These are phyloP conservation scores for Zymoseptoria tritici DNA, from an alignment of 2,329 filamentous ascomycete species.

Conservation along the genomic window DNA sequence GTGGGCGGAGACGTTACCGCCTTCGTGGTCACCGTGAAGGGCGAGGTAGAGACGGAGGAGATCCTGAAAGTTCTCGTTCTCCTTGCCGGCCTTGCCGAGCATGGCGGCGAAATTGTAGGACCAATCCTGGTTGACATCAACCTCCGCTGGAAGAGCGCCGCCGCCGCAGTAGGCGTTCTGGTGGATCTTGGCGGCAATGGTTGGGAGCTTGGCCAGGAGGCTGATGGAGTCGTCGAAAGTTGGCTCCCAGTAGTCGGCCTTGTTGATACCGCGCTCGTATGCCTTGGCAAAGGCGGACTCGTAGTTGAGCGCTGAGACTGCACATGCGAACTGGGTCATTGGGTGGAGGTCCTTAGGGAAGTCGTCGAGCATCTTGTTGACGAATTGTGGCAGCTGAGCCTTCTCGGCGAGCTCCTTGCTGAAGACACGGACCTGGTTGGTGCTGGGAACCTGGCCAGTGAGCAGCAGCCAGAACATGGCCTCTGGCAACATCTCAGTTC, in stretches of 20 bases:
- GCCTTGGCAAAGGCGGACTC: conserved; percentile 88
- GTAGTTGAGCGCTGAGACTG: conserved; percentile 91
- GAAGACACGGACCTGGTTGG: conserved; percentile 70
- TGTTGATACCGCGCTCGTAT: conserved; percentile 84
- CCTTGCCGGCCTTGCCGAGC: conserved; percentile 79
- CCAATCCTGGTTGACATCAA: conserved; percentile 88
- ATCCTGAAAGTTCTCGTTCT: conserved; percentile 93
- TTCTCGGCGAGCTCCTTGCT: conserved; percentile 83
- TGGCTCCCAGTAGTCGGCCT: conserved; percentile 98
- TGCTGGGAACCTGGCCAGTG: conserved; percentile 83
- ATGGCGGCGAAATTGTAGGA: conserved; percentile 97
- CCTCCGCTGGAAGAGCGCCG: conserved; percentile 64
- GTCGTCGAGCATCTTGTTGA: conserved; percentile 78
- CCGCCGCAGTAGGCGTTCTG: conserved; percentile 75
- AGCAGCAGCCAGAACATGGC: conserved; percentile 99
- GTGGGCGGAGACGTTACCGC: conserved; percentile 97
- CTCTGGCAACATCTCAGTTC: conserved; percentile 96
- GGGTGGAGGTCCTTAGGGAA: conserved; percentile 89
- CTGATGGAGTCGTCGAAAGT: conserved; percentile 94
- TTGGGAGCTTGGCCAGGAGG: conserved; percentile 89
- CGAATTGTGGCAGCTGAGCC: conserved; percentile 71
- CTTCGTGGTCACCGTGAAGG: conserved; percentile 97
- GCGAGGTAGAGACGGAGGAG: conserved; percentile 89
- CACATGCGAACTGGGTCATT: conserved; percentile 96
- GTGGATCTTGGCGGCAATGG: conserved; percentile 96